phyloP scores from a whole-genome alignment of 306 rosid species.

The Cucurbita maxima region DNA sequence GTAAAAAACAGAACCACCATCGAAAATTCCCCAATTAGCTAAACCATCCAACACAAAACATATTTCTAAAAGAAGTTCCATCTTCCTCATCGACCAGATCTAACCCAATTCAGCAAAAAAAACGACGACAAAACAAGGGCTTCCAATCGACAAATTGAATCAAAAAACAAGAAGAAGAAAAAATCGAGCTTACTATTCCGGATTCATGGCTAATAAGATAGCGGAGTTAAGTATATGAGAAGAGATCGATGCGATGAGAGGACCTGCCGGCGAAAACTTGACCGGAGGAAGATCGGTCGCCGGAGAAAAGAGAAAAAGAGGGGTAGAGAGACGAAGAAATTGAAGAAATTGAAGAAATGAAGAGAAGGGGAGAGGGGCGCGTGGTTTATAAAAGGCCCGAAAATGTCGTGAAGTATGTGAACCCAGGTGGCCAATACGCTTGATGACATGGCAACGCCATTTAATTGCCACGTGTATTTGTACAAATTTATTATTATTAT shows the following conservation, averaged over 20 bases:
- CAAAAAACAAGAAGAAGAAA: neutral
- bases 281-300: slow-evolving; percentile 13
- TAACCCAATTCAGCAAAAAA: neutral
- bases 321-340: slow-evolving; percentile 17
- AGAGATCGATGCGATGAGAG: neutral
- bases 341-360: slow-evolving; percentile 10
- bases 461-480: neutral
- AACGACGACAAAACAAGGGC: neutral
- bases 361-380: neutral
- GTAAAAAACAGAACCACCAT: neutral
- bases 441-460: neutral
- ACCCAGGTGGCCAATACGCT: neutral
- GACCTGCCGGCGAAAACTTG: slow-evolving; percentile 17
- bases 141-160: neutral
- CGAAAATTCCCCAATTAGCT: neutral
- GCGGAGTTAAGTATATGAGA: neutral
- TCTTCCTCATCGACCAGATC: neutral
- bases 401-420: slow-evolving; percentile 6
- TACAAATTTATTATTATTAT: neutral
- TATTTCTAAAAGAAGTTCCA: neutral
- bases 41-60: neutral
- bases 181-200: slow-evolving; percentile 45
- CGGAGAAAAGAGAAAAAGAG: slow-evolving; percentile 10
- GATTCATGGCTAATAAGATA: slow-evolving; percentile 37
- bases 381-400: slow-evolving; percentile 6